Evolutionary conservation across 2,329 filamentous ascomycete genomes (phyloP).

Genomic region (Colletotrichum horii): DNA sequence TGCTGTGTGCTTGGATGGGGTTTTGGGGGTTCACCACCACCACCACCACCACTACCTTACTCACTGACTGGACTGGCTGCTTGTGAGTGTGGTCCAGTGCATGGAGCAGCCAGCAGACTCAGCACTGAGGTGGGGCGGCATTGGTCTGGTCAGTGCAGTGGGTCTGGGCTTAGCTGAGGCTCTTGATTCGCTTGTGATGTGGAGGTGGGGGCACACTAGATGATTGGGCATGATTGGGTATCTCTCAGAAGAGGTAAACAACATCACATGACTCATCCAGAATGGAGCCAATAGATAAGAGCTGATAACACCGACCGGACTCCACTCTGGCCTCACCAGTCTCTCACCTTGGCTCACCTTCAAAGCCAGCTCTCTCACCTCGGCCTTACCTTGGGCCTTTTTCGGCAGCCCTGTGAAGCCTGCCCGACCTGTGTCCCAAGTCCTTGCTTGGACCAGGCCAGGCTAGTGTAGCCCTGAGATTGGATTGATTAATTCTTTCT

Average conservation of each 20-base stretch:
- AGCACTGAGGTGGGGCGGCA: neutral
- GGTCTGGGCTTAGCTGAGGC: neutral
- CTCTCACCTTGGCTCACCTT: neutral
- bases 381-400: neutral
- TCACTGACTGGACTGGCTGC: neutral
- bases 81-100: neutral
- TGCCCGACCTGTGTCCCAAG: neutral
- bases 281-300: neutral
- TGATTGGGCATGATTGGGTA: slow-evolving; percentile 11
- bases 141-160: neutral
- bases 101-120: neutral
- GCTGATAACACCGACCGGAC: neutral
- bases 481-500: neutral
- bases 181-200: neutral
- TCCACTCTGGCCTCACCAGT: neutral
- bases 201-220: neutral
- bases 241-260: neutral
- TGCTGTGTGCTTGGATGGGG: neutral
- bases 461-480: neutral
- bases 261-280: neutral
- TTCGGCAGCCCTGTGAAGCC: neutral
- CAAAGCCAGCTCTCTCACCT: neutral
- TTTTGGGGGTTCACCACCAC: neutral
- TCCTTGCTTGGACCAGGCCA: neutral
- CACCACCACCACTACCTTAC: neutral